phyloP scores from a whole-genome alignment of 192 early-diverging fungal genomes.

The Obelidium mucronatum region DNA sequence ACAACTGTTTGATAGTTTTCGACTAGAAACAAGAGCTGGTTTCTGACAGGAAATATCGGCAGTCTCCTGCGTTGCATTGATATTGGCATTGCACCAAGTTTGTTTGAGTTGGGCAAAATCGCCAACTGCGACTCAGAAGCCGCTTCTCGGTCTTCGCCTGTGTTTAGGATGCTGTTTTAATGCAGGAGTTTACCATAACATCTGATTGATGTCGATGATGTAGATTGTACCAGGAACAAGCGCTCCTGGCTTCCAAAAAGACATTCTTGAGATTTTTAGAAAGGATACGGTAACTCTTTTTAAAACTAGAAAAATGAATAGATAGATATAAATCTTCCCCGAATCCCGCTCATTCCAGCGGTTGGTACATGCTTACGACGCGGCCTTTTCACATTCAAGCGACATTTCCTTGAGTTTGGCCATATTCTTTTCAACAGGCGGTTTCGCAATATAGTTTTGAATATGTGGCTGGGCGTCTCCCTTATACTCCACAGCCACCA shows the following conservation, averaged over 20 bases:
- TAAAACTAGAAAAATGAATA: no score
- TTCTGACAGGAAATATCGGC: constrained; percentile 41
- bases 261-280: no score
- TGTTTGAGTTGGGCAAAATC: constrained; percentile 1
- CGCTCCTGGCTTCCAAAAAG: constrained; percentile 25
- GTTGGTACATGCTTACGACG: no score
- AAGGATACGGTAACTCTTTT: no score
- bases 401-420: constrained; percentile 63
- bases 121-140: neutral
- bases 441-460: constrained; percentile 68
- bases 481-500: constrained; percentile 52
- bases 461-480: constrained; percentile 55
- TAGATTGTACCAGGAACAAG: neutral
- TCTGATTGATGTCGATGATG: no score
- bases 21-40: constrained; percentile 69
- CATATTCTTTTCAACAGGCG: constrained; percentile 57
- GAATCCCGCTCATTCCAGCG: neutral
- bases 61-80: constrained; percentile 18
- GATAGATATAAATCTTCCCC: neutral
- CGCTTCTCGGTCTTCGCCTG: constrained; percentile 9
- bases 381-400: constrained; percentile 53
- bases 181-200: no score
- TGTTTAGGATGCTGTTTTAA: no score
- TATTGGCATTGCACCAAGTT: constrained; percentile 18
- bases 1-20: constrained; percentile 75